phyloP scores from a whole-genome alignment of 495 filamentous ascomycete species.

The Xylaria telfairii region DNA sequence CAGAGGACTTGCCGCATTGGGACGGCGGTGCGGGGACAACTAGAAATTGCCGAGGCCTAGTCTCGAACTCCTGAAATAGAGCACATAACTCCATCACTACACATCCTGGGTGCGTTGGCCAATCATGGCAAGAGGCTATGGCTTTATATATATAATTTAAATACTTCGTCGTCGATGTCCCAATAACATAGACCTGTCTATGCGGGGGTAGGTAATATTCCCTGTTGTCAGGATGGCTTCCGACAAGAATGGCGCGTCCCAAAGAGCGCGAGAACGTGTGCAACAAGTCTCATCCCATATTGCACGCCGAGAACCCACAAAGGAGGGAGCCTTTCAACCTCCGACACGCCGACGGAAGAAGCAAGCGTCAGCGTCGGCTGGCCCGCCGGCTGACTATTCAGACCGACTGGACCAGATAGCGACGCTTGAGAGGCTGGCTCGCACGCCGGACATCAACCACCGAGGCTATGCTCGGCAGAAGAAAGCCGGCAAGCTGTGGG shows the following conservation, averaged over 20 bases:
- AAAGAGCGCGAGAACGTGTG: slow-evolving; percentile 19
- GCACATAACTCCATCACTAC: not conserved
- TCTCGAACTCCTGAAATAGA: not conserved
- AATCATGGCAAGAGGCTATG: not conserved
- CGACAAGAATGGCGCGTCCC: slow-evolving; percentile 9
- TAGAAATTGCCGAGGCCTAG: slow-evolving; percentile 9
- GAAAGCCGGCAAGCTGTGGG: slow-evolving; percentile 70
- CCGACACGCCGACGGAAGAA: slow-evolving; percentile 18
- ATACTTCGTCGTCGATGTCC: not conserved
- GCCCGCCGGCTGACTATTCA: slow-evolving; percentile 64
- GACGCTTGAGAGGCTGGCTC: slow-evolving; percentile 56
- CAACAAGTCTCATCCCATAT: slow-evolving; percentile 24
- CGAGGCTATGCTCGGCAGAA: slow-evolving; percentile 66
- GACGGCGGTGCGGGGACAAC: slow-evolving; percentile 4
- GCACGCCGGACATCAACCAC: slow-evolving; percentile 57
- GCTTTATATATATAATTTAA: not conserved
- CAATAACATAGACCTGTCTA: not conserved
- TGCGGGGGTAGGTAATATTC: not conserved
- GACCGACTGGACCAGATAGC: slow-evolving; percentile 62
- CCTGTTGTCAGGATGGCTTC: slow-evolving; percentile 10
- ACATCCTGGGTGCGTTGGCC: not conserved
- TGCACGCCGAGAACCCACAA: not conserved
- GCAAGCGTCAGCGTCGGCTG: slow-evolving; percentile 33
- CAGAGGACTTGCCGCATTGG: not conserved
- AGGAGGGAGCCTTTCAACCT: slow-evolving; percentile 36